Evolutionary conservation across 805 yeast species (phyloP).

Genomic region (Yamadazyma philogaea): DNA sequence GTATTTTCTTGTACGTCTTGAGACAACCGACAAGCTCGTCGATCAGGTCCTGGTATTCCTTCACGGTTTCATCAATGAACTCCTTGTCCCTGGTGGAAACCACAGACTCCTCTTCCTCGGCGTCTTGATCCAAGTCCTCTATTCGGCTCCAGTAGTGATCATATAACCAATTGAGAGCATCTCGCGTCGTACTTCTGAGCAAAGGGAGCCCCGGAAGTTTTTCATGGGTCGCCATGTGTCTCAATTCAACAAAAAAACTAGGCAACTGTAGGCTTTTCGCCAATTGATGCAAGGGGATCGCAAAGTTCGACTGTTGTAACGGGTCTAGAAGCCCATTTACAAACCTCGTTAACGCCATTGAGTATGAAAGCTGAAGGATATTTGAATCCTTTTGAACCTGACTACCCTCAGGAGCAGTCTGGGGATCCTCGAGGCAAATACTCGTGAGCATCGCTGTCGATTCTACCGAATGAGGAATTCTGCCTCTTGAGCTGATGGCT

Average conservation of each 20-base stretch:
- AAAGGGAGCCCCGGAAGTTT: conserved; percentile 66
- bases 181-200: conserved; percentile 54
- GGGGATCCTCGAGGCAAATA: conserved; percentile 39
- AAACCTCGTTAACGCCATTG: conserved; percentile 76
- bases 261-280: conserved; percentile 74
- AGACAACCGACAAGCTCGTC: conserved; percentile 30
- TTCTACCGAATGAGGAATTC: conserved; percentile 70
- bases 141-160: conserved; percentile 63
- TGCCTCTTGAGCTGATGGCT: conserved; percentile 57
- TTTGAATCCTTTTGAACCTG: conserved; percentile 23
- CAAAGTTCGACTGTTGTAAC: conserved; percentile 71
- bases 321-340: conserved; percentile 92
- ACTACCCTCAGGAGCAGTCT: neutral
- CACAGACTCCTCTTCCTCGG: conserved; percentile 17
- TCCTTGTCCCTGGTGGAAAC: conserved; percentile 11
- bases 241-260: conserved; percentile 76
- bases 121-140: conserved; percentile 23
- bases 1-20: conserved; percentile 47
- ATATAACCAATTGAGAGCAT: conserved; percentile 75
- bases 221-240: conserved; percentile 93
- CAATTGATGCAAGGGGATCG: conserved; percentile 71
- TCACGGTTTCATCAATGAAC: conserved; percentile 9
- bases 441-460: conserved; percentile 58
- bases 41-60: neutral
- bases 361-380: conserved; percentile 51